Evolutionary conservation across 1,284 basidiomycete genomes (phyloP), one percentile per base, ranked within the genome.

Genomic region (Neonothopanus nambi): DNA sequence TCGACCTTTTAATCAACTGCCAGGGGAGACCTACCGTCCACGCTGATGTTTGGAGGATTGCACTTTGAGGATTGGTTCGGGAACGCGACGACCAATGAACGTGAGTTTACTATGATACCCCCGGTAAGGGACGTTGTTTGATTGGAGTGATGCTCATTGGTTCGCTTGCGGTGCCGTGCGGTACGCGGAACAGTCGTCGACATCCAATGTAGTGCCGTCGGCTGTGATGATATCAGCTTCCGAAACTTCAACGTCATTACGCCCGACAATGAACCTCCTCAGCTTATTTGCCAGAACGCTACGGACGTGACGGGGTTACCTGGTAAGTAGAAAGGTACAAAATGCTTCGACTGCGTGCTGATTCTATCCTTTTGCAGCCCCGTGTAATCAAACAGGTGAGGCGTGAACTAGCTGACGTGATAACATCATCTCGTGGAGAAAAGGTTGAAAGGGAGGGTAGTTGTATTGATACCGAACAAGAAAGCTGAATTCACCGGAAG

Each of bases 171-270:
- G 13, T 41, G 15, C n/a, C n/a, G n/a, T n/a, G n/a, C n/a, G n/a
- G n/a, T 43, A n/a, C 26, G 18, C 33, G 5, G 30, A 33, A 33
- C 57, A 82, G 82, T 82, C 43, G 74, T 84, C 38, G 74, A 79
- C 57, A 66, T 84, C n/a, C 73, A 74, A 55, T 84, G 81, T 65
- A 82, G 79, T 57, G 77, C 75, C 6, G 79, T 70, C 30, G 76
- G 75, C 15, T 84, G 81, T 59, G 64, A 68, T 21, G 66, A 76
- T 55, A 70, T 83, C 30, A 57, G 62, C 0, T 83, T 83, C 61
- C 42, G 63, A 7, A 62, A 72, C 47, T 77, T 81, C 55, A 63
- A 73, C 46, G 70, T 82, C 23, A 55, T 63, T 13, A 63, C 70
- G 15, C 74, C 75, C 5, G 59, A 54, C 12, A 74, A 71, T 12